Evolutionary conservation across 305 asterid species (phyloP), one percentile per base, ranked within the genome.

Genomic region (Ruellia speciosa): DNA sequence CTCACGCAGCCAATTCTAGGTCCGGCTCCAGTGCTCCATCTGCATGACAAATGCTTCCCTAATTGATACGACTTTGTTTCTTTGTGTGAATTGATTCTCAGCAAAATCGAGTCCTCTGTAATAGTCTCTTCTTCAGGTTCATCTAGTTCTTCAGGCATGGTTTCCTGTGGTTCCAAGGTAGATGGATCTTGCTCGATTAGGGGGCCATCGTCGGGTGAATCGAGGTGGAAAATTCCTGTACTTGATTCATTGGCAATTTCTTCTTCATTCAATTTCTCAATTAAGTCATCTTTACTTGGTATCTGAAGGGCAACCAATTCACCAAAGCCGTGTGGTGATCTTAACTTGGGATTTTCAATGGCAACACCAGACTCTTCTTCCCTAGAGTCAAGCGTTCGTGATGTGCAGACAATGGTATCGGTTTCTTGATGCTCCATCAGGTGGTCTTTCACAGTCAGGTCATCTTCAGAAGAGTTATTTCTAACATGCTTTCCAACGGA

Each of bases 21-120:
- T 20, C 95, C 93, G 7, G 92, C 95, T 56, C 95, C 95, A 0
- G 92, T 79, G 73, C 93, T 86, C 95, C 95, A 86, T 65, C 46
- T 83, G 77, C 82, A 81, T 12, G 92, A 83, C 45, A 83, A 10
- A 20, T 86, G 92, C 65, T 81, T 81, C 45, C 89, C 95, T 31
- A 83, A 15, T 66, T 86, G 95, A 58, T 66, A 79, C 0, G 95
- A 86, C 57, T 79, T 74, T 74, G 61, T 73, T 15, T 63, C 83
- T 58, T 73, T 83, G 64, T 81, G 95, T 1, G 87, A 86, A 66
- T 81, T 83, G 20, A 83, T 83, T 70, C 92, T 74, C 34, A 56
- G 77, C 54, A 69, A 62, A 62, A 85, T 67, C 59, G 61, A 67
- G 56, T 82, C 79, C 59, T 75, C 68, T 8, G 85, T 57, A 13